A percentile compares a stretch with the other conserved stretches of the same genome.
These are phyloP conservation scores for Calendula officinalis DNA, from an alignment of 129 eudicot species.

Conservation along the genomic window DNA sequence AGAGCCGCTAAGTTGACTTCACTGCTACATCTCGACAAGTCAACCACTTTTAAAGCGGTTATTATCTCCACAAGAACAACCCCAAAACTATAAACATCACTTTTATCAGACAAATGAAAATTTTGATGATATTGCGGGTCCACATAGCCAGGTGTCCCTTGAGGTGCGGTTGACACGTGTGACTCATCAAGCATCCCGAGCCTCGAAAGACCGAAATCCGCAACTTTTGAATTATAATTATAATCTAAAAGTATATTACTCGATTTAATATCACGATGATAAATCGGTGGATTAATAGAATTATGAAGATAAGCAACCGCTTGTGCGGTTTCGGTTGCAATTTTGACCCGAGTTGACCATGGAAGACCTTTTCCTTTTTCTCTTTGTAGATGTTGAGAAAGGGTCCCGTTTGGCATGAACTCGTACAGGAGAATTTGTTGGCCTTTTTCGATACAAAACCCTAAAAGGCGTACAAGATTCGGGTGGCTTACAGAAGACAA, in stretches of 20 bases:
- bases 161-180: constrained; percentile 95
- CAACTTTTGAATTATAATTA: constrained; percentile 73
- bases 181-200: constrained; percentile 81
- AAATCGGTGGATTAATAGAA: constrained; percentile 77
- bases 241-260: constrained; percentile 83
- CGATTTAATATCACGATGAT: constrained; percentile 90
- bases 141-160: constrained; percentile 96
- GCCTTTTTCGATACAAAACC: constrained; percentile 81
- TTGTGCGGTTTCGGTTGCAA: constrained; percentile 79
- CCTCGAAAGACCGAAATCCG: constrained; percentile 94
- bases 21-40: constrained; percentile 62
- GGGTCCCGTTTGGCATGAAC: constrained; percentile 88
- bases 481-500: constrained; percentile 94
- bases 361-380: constrained; percentile 84
- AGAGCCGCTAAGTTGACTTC: constrained; percentile 91
- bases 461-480: constrained; percentile 82
- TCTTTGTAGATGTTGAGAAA: constrained; percentile 78
- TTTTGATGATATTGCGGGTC: constrained; percentile 97
- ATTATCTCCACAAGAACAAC: constrained; percentile 92
- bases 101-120: constrained; percentile 88
- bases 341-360: constrained; percentile 76
- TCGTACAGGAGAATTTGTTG: constrained; percentile 95
- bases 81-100: constrained; percentile 94
- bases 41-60: constrained; percentile 83
- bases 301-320: constrained; percentile 93